phyloP scores from a whole-genome alignment of 495 filamentous ascomycete genomes.

The Daldinia bambusicola region DNA sequence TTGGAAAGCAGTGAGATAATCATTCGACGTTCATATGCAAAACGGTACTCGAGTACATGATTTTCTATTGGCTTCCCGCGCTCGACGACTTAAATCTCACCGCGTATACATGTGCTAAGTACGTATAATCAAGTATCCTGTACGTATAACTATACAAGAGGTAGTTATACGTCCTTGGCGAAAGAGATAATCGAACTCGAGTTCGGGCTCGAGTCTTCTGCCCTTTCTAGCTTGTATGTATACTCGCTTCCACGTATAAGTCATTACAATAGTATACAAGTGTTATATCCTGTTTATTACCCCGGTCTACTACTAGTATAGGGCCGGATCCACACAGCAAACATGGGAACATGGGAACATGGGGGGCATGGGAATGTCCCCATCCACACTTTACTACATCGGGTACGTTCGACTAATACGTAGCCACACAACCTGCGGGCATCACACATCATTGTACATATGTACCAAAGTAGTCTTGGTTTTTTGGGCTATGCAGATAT shows the following conservation, averaged over 20 bases:
- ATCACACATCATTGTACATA: slow-evolving; percentile 48
- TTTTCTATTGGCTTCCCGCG: slow-evolving; percentile 39
- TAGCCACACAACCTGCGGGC: slow-evolving; percentile 30
- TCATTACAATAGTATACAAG: neutral
- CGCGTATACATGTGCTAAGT: neutral
- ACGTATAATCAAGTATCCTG: neutral
- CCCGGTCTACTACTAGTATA: slow-evolving; percentile 33
- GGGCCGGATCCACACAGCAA: slow-evolving; percentile 37
- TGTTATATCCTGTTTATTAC: slow-evolving; percentile 17
- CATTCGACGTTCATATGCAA: slow-evolving; percentile 7
- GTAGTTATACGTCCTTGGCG: slow-evolving; percentile 1
- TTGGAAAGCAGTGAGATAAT: slow-evolving; percentile 17
- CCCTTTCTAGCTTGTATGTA: slow-evolving; percentile 18
- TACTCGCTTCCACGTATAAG: neutral
- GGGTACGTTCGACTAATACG: slow-evolving; percentile 25
- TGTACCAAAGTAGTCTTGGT: slow-evolving; percentile 15
- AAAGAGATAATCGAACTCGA: slow-evolving; percentile 32
- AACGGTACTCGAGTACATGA: slow-evolving; percentile 14
- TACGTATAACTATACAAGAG: neutral
- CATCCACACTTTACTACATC: slow-evolving; percentile 22
- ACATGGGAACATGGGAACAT: neutral
- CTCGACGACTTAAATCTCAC: slow-evolving; percentile 33
- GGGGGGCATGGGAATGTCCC: neutral
- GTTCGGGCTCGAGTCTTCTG: slow-evolving; percentile 1
- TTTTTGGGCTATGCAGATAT: slow-evolving; percentile 8